Percentiles rank a stretch among this genome's conserved stretches.
Evolutionary conservation across 106 monocot genomes (phyloP).

Genomic region (Apostasia shenzhenica): DNA sequence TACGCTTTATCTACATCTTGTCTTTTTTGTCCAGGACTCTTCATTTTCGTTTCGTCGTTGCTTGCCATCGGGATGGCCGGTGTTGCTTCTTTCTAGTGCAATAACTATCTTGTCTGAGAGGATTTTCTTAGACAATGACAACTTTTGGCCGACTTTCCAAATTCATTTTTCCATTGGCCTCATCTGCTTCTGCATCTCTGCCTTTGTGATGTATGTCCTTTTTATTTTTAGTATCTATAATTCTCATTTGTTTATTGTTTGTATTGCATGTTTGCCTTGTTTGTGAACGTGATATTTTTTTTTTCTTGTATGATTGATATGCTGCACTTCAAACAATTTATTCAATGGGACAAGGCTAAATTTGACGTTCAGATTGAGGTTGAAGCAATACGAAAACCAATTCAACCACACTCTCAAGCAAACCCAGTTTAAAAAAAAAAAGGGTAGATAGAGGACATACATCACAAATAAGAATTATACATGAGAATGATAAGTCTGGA

Average conservation of each 20-base stretch:
- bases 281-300: background rate
- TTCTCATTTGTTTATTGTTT: background rate
- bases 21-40: slow-evolving; percentile 27
- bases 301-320: background rate
- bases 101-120: slow-evolving; percentile 61
- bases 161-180: slow-evolving; percentile 63
- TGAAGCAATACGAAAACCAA: too few species aligned
- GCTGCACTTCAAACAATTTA: too few species aligned
- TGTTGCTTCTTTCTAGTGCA: slow-evolving; percentile 48
- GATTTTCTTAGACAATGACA: slow-evolving; percentile 47
- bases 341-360: too few species aligned
- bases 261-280: background rate
- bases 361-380: too few species aligned
- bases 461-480: too few species aligned
- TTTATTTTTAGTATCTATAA: background rate
- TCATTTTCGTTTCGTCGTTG: slow-evolving; percentile 60
- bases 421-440: too few species aligned
- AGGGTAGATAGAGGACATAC: too few species aligned
- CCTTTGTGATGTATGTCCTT: slow-evolving; percentile 55
- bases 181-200: slow-evolving; percentile 47
- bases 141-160: slow-evolving; percentile 72
- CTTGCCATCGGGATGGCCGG: slow-evolving; percentile 79
- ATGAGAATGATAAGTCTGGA: too few species aligned
- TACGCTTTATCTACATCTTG: background rate
- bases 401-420: too few species aligned